phyloP scores from a whole-genome alignment of 2,329 filamentous ascomycete species.

The Mollisiaceae sp. region DNA sequence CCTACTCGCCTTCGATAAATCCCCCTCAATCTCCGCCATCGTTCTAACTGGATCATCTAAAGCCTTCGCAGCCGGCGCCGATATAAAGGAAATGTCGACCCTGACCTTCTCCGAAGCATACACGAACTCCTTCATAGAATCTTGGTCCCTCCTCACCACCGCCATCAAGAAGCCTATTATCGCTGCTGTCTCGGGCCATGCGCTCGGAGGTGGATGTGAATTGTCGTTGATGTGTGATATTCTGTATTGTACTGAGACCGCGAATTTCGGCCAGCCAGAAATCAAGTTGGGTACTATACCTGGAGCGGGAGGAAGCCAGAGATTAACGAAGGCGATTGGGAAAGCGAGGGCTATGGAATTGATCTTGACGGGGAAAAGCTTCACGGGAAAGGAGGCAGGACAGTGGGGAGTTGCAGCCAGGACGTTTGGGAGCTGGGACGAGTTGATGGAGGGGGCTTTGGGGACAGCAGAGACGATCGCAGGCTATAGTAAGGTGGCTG shows the following conservation, averaged over 20 bases:
- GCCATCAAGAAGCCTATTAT: conserved; percentile 92
- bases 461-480: conserved; percentile 91
- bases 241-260: conserved; percentile 82
- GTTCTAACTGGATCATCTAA: conserved; percentile 87
- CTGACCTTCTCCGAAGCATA: conserved; percentile 90
- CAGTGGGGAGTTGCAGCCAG: conserved; percentile 89
- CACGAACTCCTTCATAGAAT: conserved; percentile 89
- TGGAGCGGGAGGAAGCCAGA: conserved; percentile 88
- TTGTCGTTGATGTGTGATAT: conserved; percentile 98
- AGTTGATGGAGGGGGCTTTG: conserved; percentile 79
- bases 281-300: conserved; percentile 94
- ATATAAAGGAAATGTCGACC: conserved; percentile 99
- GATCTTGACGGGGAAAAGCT: conserved; percentile 83
- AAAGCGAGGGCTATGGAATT: conserved; percentile 92
- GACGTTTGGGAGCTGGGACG: conserved; percentile 79
- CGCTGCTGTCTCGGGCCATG: conserved; percentile 91
- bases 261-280: conserved; percentile 96
- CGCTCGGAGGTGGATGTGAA: conserved; percentile 93
- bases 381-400: conserved; percentile 82
- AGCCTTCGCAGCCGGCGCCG: conserved; percentile 93
- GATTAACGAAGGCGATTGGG: conserved; percentile 80
- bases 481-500: conserved; percentile 81
- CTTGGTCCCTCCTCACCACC: conserved; percentile 86
- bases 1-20: conserved; percentile 71
- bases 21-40: conserved; percentile 74